These are phyloP conservation scores for Polyrhizophydium stewartii DNA, from an alignment of 371 early-diverging fungal species.

Conservation along the genomic window DNA sequence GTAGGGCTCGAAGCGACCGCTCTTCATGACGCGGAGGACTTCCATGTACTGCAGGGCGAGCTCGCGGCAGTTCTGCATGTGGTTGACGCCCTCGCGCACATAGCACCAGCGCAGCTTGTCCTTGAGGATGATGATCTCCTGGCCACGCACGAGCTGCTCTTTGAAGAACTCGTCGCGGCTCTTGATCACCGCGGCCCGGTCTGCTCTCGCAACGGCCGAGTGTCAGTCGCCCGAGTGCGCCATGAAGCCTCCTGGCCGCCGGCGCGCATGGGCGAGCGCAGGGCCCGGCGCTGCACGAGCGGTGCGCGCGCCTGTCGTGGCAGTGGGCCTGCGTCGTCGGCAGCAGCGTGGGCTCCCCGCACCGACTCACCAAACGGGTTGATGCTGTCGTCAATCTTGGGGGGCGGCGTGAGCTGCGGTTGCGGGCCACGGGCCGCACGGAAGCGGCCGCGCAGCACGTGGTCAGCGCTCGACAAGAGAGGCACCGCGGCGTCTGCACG, in stretches of 20 bases:
- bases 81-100: conserved; percentile 45
- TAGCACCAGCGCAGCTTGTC: conserved; percentile 52
- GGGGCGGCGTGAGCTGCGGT: neutral
- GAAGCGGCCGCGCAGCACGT: too few relatives aligned
- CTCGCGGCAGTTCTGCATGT: conserved; percentile 43
- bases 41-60: conserved; percentile 37
- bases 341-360: neutral
- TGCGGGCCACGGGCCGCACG: too few relatives aligned
- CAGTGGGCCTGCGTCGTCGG: too few relatives aligned
- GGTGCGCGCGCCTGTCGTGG: too few relatives aligned
- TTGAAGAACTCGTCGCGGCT: conserved; percentile 31
- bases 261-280: too few relatives aligned
- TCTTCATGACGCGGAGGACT: conserved; percentile 24
- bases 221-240: too few relatives aligned
- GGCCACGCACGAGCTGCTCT: conserved; percentile 35
- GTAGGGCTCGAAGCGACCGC: conserved; percentile 33
- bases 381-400: neutral
- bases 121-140: conserved; percentile 33
- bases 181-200: conserved; percentile 31
- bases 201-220: too few relatives aligned
- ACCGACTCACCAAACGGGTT: neutral
- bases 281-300: too few relatives aligned
- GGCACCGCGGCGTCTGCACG: too few relatives aligned
- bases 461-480: too few relatives aligned
- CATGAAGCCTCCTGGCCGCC: too few relatives aligned